Conservation (phyloP, 2,329 filamentous ascomycete genomes). For the Fusarium lateritium region DNA sequence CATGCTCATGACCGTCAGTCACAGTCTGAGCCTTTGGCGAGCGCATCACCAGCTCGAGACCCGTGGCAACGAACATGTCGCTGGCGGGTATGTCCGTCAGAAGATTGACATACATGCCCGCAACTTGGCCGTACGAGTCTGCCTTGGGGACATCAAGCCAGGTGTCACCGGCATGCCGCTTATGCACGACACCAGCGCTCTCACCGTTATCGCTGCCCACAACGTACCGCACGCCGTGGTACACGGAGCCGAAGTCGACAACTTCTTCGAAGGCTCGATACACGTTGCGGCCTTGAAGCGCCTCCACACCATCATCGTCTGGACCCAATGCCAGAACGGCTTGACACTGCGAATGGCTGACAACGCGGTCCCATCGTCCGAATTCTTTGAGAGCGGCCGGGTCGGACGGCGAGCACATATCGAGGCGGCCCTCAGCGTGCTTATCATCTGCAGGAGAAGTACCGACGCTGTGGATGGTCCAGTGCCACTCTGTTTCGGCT, state of each 20-base stretch:
- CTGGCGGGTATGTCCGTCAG: neutral
- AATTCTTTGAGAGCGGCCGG: neutral
- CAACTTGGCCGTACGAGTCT: conserved; percentile 10
- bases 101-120: conserved; percentile 10
- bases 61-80: conserved; percentile 10
- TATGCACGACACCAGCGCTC: neutral
- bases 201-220: neutral
- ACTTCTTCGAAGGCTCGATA: conserved; percentile 6
- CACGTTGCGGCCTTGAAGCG: conserved; percentile 3
- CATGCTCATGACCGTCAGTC: neutral
- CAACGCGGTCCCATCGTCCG: neutral
- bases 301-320: neutral
- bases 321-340: neutral
- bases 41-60: conserved; percentile 3
- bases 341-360: neutral
- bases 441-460: neutral
- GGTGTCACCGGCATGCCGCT: neutral
- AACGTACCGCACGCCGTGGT: neutral
- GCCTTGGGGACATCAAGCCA: conserved; percentile 6
- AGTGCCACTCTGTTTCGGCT: neutral
- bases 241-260: conserved; percentile 1
- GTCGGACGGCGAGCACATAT: neutral
- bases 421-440: neutral
- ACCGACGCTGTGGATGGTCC: neutral
- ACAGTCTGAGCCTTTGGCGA: neutral